Percentiles rank a stretch among this genome's conserved stretches.
Evolutionary conservation across 1,284 basidiomycete species (phyloP).

Genomic region (Cutaneotrichosporon cutaneum): DNA sequence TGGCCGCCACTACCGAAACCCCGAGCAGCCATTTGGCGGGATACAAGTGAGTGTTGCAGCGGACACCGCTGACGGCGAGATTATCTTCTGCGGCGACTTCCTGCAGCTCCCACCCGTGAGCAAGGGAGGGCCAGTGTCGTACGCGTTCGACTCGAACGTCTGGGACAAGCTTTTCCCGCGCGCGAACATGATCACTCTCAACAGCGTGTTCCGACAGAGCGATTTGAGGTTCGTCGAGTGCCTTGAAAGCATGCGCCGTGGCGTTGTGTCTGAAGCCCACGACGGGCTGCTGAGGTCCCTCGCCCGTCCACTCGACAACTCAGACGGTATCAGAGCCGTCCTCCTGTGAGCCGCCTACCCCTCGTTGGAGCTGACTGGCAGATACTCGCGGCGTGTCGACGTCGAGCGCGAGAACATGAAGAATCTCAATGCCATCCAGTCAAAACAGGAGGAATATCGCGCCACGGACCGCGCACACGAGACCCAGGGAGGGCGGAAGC

Average conservation of each 20-base stretch:
- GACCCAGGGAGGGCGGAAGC: slow-evolving; percentile 23
- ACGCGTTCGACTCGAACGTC: slow-evolving; percentile 38
- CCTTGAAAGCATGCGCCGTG: slow-evolving; percentile 47
- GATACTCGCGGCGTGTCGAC: slow-evolving; percentile 26
- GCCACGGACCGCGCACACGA: slow-evolving; percentile 31
- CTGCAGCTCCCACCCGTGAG: slow-evolving; percentile 76
- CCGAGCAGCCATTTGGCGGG: slow-evolving; percentile 72
- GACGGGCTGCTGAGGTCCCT: slow-evolving; percentile 23
- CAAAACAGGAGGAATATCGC: slow-evolving; percentile 10
- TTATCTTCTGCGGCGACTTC: slow-evolving; percentile 57
- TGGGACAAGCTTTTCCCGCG: slow-evolving; percentile 32
- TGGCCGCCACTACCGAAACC: slow-evolving; percentile 53
- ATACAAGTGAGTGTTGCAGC: slow-evolving; percentile 64
- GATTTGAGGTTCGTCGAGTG: slow-evolving; percentile 52
- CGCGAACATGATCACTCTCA: slow-evolving; percentile 54
- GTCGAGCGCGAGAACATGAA: slow-evolving; percentile 36
- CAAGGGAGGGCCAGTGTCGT: slow-evolving; percentile 29
- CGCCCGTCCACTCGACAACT: slow-evolving; percentile 29
- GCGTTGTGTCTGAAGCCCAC: slow-evolving; percentile 25
- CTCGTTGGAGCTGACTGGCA: not conserved
- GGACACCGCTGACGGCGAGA: slow-evolving; percentile 54
- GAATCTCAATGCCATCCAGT: slow-evolving; percentile 19
- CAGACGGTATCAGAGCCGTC: slow-evolving; percentile 42
- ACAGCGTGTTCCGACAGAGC: slow-evolving; percentile 72
- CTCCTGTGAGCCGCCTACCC: slow-evolving; percentile 32